Evolutionary conservation across 2,329 filamentous ascomycete species (phyloP).

Genomic region (Onygenales sp.): DNA sequence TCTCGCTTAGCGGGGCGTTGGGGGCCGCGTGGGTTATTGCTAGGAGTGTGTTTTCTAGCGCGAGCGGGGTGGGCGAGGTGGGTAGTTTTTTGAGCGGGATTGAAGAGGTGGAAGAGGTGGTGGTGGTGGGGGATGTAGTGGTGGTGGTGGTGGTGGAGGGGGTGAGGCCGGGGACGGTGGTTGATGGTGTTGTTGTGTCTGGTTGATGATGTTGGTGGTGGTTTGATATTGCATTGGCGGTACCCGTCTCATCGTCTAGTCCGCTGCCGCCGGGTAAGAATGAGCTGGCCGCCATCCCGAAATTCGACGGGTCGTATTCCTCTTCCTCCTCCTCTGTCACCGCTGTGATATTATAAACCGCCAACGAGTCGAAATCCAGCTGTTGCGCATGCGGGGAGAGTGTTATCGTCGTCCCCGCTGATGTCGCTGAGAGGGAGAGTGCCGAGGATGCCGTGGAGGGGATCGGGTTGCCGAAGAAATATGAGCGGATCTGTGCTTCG

Average conservation of each 20-base stretch:
- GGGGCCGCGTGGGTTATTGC: slow-evolving; percentile 72
- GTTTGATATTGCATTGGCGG: slow-evolving; percentile 9
- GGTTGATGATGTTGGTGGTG: slow-evolving; percentile 12
- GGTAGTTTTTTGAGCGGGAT: slow-evolving; percentile 48
- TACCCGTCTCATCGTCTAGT: slow-evolving; percentile 16
- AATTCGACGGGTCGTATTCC: slow-evolving; percentile 26
- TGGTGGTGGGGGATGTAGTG: slow-evolving; percentile 16
- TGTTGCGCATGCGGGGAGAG: slow-evolving; percentile 82
- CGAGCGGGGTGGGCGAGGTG: slow-evolving; percentile 37
- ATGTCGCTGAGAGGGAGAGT: slow-evolving; percentile 23
- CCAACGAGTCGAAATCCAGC: slow-evolving; percentile 64
- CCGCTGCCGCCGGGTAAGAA: slow-evolving; percentile 26
- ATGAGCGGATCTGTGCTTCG: slow-evolving; percentile 73
- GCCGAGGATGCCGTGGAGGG: slow-evolving; percentile 28
- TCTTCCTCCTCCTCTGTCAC: slow-evolving; percentile 44
- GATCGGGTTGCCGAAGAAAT: slow-evolving; percentile 74
- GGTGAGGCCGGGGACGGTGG: slow-evolving; percentile 9
- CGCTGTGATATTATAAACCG: slow-evolving; percentile 57
- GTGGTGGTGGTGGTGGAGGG: slow-evolving; percentile 19
- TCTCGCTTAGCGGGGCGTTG: slow-evolving; percentile 59
- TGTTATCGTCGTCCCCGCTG: slow-evolving; percentile 50
- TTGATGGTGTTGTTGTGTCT: neutral
- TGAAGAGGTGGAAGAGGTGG: slow-evolving; percentile 13
- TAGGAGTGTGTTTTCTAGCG: slow-evolving; percentile 70
- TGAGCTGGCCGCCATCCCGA: slow-evolving; percentile 22